Base-by-base conservation (phyloP, 768 basidiomycete species). In the Multifurca ochricompacta region DNA sequence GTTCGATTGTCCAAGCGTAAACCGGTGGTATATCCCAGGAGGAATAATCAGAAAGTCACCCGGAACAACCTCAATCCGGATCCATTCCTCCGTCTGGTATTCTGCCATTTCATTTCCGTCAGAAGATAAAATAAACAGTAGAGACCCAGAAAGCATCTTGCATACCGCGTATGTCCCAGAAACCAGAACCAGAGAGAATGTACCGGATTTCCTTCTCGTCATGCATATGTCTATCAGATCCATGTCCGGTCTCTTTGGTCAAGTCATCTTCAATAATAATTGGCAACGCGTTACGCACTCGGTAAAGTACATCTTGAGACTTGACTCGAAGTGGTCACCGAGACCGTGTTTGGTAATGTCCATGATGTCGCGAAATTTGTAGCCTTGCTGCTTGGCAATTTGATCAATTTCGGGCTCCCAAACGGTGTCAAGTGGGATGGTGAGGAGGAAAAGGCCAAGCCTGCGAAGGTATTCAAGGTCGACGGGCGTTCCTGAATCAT, bases 201-300 rank as follows among this genome's bases (percentile, higher is more conserved):
- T 90, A 96, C 10, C 93, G 76, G 63, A 94, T 93, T 69, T 96
- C 93, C 65, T 95, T 91, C 63, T 96, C 93, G 67, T 96, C 91
- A 62, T 95, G 93, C 74, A 96, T 78, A 64, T 95, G 91, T 62
- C 88, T 89, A 59, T 10, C 25, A 0, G 23, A 44, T 48, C 2
- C 18, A 27, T 48, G 7, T 27, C 13, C 27, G 10, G 8, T 13
- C 4, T n/a, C 19, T 21, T 21, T 14, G 10, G 18, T 11, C 47
- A 40, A n/a, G 16, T 23, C 11, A 6, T 18, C 27, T 35, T 18
- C 0, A 4, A 3, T 48, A 16, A 6, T 9, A 9, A 31, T 23
- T 9, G 16, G 27, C 19, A 25, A 5, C 34, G n/a, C n/a, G n/a
- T 14, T 21, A 25, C 28, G 59, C 62, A 89, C 87, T 92, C 90